Evolutionary conservation across 805 yeast genomes (phyloP), one percentile per base, ranked within the genome.

Genomic region (Myxozyma mucilagina): DNA sequence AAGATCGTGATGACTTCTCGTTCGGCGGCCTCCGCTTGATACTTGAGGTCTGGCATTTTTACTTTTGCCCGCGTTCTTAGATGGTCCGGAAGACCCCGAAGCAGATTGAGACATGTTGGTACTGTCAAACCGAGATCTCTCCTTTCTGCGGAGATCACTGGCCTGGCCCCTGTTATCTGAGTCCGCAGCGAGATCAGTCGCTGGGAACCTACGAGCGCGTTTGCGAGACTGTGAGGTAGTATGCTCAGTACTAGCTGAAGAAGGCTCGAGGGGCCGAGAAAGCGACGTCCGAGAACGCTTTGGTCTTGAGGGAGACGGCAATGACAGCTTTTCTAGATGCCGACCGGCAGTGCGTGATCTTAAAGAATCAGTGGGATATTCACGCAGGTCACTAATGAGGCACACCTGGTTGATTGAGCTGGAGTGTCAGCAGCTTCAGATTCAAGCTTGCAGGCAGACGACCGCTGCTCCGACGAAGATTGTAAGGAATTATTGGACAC

Each of bases 1-100:
- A 9, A 61, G 49, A 14, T 54, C 57, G 42, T 54, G 59, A 53
- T 58, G 65, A 9, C 47, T 54, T 35, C 62, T 42, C 10, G 56
- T 38, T 13, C 61, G 57, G 4, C 65, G 51, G 7, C 62, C 58
- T 8, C 48, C 44, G 34, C 53, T 50, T 16, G 49, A 35, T 13
- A 44, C 42, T 9, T 56, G 56, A 41, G 60, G 45, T 31, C 60
- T 35, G 52, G 35, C 39, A 31, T 14, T 49, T 29, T 31, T 34
- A 18, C 51, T 24, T 34, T 31, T 44, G 10, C 53, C 41, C 13
- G 39, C 13, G 9, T 31, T 48, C 43, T 45, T 31, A 10, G 56
- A 52, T 11, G 49, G 20, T 1, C 57, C 44, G 9, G 50, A 24
- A 24, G 29, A 24, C 29, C 29, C 18, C 44, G 24, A 5, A 13